These are phyloP conservation scores for Nakataea oryzae DNA, from an alignment of 2,329 filamentous ascomycete genomes.

Conservation along the genomic window DNA sequence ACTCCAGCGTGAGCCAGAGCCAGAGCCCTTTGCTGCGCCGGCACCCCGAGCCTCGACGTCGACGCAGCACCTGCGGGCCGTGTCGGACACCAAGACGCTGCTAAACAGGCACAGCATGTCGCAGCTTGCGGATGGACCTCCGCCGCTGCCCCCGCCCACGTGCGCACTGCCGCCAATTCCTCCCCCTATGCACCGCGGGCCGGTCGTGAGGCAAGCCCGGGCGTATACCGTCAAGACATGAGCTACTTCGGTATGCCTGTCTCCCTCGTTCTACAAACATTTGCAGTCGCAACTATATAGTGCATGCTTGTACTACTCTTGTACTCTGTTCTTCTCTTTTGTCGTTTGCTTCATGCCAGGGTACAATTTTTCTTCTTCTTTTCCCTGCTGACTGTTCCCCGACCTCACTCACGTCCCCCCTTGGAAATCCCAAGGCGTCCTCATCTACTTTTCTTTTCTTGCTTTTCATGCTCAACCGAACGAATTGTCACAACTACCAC, in stretches of 20 bases:
- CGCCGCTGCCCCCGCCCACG: constrained; percentile 42
- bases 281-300: neutral
- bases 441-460: neutral
- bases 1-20: neutral
- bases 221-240: neutral
- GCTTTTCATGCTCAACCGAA: neutral
- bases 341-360: neutral
- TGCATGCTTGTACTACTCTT: neutral
- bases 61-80: constrained; percentile 13
- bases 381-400: neutral
- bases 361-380: neutral
- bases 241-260: neutral
- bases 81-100: constrained; percentile 10
- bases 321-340: neutral
- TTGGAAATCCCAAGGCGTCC: neutral
- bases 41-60: constrained; percentile 9
- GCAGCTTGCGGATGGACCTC: constrained; percentile 37
- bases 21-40: neutral
- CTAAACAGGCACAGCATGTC: constrained; percentile 34
- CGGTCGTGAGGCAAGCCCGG: neutral
- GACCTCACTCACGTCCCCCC: neutral
- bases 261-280: neutral
- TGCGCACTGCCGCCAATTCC: constrained; percentile 45
- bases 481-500: too few species aligned
- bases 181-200: constrained; percentile 6